Evolutionary conservation across 1,284 basidiomycete genomes (phyloP).

Genomic region (Pseudozyma hubeiensis): DNA sequence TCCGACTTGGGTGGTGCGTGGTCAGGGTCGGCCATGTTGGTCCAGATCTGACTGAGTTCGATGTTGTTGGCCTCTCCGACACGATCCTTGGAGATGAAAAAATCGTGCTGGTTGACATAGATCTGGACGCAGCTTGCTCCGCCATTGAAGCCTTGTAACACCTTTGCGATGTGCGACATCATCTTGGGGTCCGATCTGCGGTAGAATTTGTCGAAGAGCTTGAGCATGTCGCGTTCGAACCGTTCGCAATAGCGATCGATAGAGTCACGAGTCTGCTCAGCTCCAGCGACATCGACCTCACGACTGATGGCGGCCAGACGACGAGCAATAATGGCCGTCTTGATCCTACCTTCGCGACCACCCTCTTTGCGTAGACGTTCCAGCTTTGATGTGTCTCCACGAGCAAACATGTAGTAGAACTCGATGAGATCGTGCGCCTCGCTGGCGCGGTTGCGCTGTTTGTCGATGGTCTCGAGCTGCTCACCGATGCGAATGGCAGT

Average conservation of each 20-base stretch:
- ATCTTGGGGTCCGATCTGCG: slow-evolving; percentile 96
- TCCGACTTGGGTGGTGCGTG: slow-evolving; percentile 82
- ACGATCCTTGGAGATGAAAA: slow-evolving; percentile 73
- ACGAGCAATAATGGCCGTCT: slow-evolving; percentile 89
- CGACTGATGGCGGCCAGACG: slow-evolving; percentile 88
- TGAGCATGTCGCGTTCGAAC: slow-evolving; percentile 98
- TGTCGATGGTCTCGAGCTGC: slow-evolving; percentile 93
- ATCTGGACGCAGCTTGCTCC: slow-evolving; percentile 96
- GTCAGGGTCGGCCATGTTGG: slow-evolving; percentile 74
- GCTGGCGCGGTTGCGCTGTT: slow-evolving; percentile 90
- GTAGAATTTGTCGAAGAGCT: slow-evolving; percentile 87
- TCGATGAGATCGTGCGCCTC: slow-evolving; percentile 94
- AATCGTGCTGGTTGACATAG: slow-evolving; percentile 98
- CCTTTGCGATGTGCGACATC: slow-evolving; percentile 99
- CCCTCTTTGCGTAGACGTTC: slow-evolving; percentile 84
- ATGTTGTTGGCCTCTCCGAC: slow-evolving; percentile 75
- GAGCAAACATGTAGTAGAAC: slow-evolving; percentile 91
- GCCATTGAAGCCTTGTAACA: slow-evolving; percentile 96
- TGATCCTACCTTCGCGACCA: slow-evolving; percentile 80
- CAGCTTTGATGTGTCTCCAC: slow-evolving; percentile 81
- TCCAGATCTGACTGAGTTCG: slow-evolving; percentile 81
- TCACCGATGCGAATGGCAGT: slow-evolving; percentile 92
- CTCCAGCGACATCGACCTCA: slow-evolving; percentile 76
- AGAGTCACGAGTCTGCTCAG: slow-evolving; percentile 68
- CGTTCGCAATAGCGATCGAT: slow-evolving; percentile 97